A percentile compares a stretch with the other conserved stretches of the same genome.
phyloP scores from a whole-genome alignment of 164 flowering plant genomes.

The Berberis vulgaris region DNA sequence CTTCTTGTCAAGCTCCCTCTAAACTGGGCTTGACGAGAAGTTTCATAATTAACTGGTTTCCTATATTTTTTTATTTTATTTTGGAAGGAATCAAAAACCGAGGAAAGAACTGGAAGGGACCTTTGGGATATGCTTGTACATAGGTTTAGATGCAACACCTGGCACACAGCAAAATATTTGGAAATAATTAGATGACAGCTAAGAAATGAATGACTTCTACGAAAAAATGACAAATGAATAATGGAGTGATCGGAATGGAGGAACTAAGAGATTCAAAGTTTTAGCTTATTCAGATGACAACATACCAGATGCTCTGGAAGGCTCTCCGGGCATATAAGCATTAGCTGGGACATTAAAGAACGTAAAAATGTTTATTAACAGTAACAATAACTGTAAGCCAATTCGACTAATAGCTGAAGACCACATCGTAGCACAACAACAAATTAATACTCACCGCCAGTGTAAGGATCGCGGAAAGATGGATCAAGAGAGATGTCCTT shows the following conservation, averaged over 20 bases:
- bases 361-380: no score
- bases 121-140: slow-evolving; percentile 94
- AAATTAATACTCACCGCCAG: slow-evolving; percentile 61
- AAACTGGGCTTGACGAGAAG: no score
- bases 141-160: slow-evolving; percentile 44
- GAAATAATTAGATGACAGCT: not conserved
- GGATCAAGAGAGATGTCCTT: slow-evolving; percentile 48
- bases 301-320: slow-evolving; percentile 55
- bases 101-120: slow-evolving; percentile 25
- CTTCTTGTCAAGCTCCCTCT: no score
- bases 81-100: not conserved
- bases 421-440: no score
- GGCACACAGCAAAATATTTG: slow-evolving; percentile 8
- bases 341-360: slow-evolving; percentile 44
- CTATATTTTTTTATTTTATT: not conserved
- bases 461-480: slow-evolving; percentile 85
- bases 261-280: not conserved
- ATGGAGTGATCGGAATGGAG: not conserved
- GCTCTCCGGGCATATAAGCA: slow-evolving; percentile 85
- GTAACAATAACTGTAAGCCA: no score
- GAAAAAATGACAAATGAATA: not conserved
- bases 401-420: no score
- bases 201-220: not conserved
- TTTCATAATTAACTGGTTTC: not conserved
- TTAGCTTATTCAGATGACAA: not conserved